phyloP scores from a whole-genome alignment of 2,329 filamentous ascomycete species.

The Fusarium stilboides region DNA sequence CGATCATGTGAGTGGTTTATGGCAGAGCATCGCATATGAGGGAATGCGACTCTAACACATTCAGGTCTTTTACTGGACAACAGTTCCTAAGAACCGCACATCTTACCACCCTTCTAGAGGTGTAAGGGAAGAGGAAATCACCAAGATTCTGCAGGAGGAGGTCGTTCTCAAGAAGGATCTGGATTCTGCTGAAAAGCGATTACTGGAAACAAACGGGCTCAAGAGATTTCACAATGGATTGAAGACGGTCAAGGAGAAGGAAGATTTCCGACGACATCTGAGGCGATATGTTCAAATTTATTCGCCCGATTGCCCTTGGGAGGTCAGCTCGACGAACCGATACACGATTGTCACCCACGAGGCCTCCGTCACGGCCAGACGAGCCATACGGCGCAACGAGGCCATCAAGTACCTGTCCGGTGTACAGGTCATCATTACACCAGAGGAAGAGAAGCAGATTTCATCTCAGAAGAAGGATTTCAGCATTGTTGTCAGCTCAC shows the following conservation, averaged over 20 bases:
- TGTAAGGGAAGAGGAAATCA: constrained; percentile 75
- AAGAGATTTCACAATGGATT: constrained; percentile 78
- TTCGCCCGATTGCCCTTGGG: constrained; percentile 92
- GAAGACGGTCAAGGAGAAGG: constrained; percentile 82
- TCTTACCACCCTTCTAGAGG: constrained; percentile 89
- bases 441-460: constrained; percentile 89
- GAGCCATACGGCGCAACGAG: constrained; percentile 84
- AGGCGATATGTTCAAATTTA: constrained; percentile 95
- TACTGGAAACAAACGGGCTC: constrained; percentile 81
- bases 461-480: constrained; percentile 91
- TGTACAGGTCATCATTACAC: constrained; percentile 92
- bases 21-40: constrained; percentile 6
- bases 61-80: constrained; percentile 93
- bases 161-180: constrained; percentile 83
- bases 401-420: constrained; percentile 92
- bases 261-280: constrained; percentile 88
- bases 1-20: constrained; percentile 81
- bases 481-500: constrained; percentile 94
- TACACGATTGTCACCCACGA: constrained; percentile 95
- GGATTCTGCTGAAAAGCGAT: constrained; percentile 76
- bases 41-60: constrained; percentile 42
- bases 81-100: constrained; percentile 91
- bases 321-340: constrained; percentile 91
- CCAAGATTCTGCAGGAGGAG: constrained; percentile 73
- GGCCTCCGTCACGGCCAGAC: constrained; percentile 86